A percentile compares a stretch with the other conserved stretches of the same genome.
These are phyloP conservation scores for Globisporangium recalcitrans DNA, from an alignment of 352 stramenopile genomes.

Conservation along the genomic window DNA sequence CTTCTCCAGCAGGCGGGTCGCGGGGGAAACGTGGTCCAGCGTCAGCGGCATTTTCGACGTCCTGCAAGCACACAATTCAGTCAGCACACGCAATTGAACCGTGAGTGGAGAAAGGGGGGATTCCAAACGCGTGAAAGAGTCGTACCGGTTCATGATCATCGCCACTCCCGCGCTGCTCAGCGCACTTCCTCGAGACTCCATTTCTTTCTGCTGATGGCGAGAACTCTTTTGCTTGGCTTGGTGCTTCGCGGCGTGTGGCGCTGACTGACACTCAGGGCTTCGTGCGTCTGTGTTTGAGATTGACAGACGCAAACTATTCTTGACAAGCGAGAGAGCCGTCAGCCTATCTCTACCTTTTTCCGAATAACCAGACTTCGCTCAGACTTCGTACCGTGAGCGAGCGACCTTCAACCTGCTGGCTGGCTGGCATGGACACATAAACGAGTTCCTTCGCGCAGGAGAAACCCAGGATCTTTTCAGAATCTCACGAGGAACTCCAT, in stretches of 20 bases:
- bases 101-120: too few relatives aligned
- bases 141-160: constrained; percentile 69
- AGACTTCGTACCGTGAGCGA: too few relatives aligned
- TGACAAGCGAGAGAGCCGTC: background rate
- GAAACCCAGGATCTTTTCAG: too few relatives aligned
- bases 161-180: constrained; percentile 55
- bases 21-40: constrained; percentile 90
- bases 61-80: background rate
- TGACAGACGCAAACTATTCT: background rate
- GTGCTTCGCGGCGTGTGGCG: background rate
- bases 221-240: background rate
- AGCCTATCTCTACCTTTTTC: background rate
- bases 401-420: background rate
- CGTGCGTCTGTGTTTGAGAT: background rate
- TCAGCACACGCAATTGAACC: background rate
- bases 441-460: background rate
- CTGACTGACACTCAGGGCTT: background rate
- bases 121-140: too few relatives aligned
- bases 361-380: too few relatives aligned
- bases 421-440: background rate
- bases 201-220: background rate
- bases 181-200: constrained; percentile 50
- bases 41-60: constrained; percentile 74
- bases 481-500: too few relatives aligned
- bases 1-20: constrained; percentile 92